phyloP scores from a whole-genome alignment of 768 basidiomycete species.

The Psilocybe subaeruginosa region DNA sequence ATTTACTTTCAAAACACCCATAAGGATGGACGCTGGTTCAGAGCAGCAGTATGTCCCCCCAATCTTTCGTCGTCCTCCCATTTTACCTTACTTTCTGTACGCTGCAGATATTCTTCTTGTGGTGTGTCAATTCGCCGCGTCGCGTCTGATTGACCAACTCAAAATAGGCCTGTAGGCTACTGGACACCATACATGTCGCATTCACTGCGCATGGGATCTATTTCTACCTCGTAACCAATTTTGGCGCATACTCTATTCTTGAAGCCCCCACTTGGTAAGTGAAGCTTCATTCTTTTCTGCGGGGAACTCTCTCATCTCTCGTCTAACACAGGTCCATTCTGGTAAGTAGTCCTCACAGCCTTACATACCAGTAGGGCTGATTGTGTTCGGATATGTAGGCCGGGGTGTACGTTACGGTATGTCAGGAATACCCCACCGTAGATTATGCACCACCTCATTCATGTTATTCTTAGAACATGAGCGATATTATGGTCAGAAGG shows the following conservation, averaged over 20 bases:
- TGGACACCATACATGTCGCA: constrained; percentile 21
- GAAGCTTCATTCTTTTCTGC: neutral
- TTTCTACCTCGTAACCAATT: constrained; percentile 22
- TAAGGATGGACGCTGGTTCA: constrained; percentile 16
- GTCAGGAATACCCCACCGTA: neutral
- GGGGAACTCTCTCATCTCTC: neutral
- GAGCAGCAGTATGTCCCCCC: constrained; percentile 10
- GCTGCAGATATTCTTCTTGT: constrained; percentile 21
- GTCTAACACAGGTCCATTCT: constrained; percentile 19
- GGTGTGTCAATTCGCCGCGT: constrained; percentile 5
- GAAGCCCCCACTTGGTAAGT: constrained; percentile 21
- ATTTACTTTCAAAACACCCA: constrained; percentile 18
- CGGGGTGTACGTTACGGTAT: constrained; percentile 25
- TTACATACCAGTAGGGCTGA: neutral
- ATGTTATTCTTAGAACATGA: constrained; percentile 16
- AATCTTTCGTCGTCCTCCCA: neutral
- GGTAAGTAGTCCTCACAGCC: constrained; percentile 8
- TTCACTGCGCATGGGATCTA: constrained; percentile 24
- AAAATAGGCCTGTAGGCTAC: constrained; percentile 9
- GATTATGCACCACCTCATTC: neutral
- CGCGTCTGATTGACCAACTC: too few relatives aligned
- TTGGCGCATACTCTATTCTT: constrained; percentile 18
- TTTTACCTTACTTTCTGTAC: neutral
- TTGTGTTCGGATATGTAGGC: constrained; percentile 7
- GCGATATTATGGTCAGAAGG: constrained; percentile 25